phyloP scores from a whole-genome alignment of 2,329 filamentous ascomycete genomes.

The Emergomyces pasteurianus region DNA sequence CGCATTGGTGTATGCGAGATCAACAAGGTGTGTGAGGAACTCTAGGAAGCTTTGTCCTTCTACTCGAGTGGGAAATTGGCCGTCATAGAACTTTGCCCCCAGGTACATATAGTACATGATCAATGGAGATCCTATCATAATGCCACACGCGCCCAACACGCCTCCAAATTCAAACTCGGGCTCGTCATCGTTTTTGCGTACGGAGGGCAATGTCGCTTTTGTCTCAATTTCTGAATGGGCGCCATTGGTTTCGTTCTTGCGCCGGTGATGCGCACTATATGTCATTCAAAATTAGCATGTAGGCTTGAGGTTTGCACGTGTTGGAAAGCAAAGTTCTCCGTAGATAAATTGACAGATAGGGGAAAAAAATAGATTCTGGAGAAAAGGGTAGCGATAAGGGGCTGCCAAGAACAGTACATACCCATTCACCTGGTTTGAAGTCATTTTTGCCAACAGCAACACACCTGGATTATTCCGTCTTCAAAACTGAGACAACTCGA shows the following conservation, averaged over 20 bases:
- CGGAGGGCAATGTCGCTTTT: background rate
- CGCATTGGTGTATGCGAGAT: slow-evolving; percentile 68
- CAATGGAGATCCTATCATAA: slow-evolving; percentile 83
- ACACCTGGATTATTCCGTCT: background rate
- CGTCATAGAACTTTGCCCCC: slow-evolving; percentile 81
- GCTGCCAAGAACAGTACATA: background rate
- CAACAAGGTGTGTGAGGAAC: slow-evolving; percentile 59
- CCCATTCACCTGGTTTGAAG: background rate
- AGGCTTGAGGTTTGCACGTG: background rate
- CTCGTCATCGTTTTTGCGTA: slow-evolving; percentile 2
- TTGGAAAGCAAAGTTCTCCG: background rate
- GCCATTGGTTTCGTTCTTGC: background rate
- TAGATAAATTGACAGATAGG: background rate
- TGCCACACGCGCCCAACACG: slow-evolving; percentile 58
- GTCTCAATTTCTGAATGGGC: background rate
- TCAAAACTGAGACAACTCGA: background rate
- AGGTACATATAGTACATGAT: slow-evolving; percentile 99
- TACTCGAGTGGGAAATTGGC: slow-evolving; percentile 60
- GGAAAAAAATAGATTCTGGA: background rate
- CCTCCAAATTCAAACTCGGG: slow-evolving; percentile 74
- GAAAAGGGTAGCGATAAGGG: too few species aligned
- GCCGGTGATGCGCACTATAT: background rate
- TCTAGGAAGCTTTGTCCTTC: slow-evolving; percentile 55
- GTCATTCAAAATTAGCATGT: background rate
- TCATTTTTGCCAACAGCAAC: background rate